A percentile compares a stretch with the other conserved stretches of the same genome.
These are phyloP conservation scores for Quillaja saponaria DNA, from an alignment of 306 rosid species.

Conservation along the genomic window DNA sequence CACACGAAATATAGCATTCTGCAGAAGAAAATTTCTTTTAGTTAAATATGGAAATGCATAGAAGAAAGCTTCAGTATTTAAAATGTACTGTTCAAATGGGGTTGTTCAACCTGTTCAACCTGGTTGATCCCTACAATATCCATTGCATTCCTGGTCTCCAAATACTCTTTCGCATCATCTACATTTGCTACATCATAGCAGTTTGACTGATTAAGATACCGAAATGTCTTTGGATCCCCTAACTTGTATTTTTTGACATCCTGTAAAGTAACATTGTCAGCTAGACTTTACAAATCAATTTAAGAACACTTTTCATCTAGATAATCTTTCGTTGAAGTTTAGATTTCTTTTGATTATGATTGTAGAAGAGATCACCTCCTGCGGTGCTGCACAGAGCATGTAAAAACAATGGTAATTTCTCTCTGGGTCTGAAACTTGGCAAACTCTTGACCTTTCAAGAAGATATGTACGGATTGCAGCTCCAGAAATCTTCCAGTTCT, in stretches of 20 bases:
- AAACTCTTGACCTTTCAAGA: slow-evolving; percentile 85
- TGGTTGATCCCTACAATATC: slow-evolving; percentile 84
- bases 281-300: slow-evolving; percentile 17
- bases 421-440: slow-evolving; percentile 86
- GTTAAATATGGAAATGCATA: slow-evolving; percentile 22
- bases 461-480: slow-evolving; percentile 92
- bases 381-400: slow-evolving; percentile 92
- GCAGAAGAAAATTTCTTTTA: slow-evolving; percentile 24
- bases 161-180: slow-evolving; percentile 81
- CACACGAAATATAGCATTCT: slow-evolving; percentile 87
- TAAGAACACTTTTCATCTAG: too few species aligned
- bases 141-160: slow-evolving; percentile 88
- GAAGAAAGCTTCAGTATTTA: slow-evolving; percentile 14
- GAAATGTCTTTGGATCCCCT: slow-evolving; percentile 73
- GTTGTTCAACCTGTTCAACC: slow-evolving; percentile 69
- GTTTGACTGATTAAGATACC: slow-evolving; percentile 74
- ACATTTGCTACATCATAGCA: slow-evolving; percentile 79
- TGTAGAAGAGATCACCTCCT: slow-evolving; percentile 51
- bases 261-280: slow-evolving; percentile 41
- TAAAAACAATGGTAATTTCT: slow-evolving; percentile 93
- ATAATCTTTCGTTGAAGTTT: not conserved
- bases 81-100: slow-evolving; percentile 22
- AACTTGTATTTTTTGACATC: slow-evolving; percentile 68
- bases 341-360: too few species aligned
- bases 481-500: slow-evolving; percentile 79